These are phyloP conservation scores for Dryas alaskensis DNA, from an alignment of 306 rosid genomes.

Conservation along the genomic window DNA sequence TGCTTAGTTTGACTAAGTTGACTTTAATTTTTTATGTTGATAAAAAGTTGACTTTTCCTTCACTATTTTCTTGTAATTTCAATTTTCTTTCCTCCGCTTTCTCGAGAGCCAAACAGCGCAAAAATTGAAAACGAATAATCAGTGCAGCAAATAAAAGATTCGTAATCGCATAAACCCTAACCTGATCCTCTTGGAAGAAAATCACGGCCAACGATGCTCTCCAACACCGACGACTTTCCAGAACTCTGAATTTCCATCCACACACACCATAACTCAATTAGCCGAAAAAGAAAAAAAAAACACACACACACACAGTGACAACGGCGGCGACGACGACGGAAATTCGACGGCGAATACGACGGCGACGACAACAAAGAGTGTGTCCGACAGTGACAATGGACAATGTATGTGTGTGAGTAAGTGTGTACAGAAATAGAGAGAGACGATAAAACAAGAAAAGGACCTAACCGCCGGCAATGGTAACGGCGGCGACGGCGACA, in stretches of 20 bases:
- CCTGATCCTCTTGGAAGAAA: constrained; percentile 93
- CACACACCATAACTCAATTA: background rate
- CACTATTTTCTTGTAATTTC: background rate
- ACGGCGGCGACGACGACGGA: background rate
- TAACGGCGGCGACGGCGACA: no score
- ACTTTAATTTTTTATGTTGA: background rate
- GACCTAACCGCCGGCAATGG: no score
- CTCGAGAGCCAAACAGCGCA: constrained; percentile 21
- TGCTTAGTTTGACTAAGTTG: constrained; percentile 16
- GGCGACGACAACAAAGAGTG: no score
- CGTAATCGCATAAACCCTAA: constrained; percentile 7
- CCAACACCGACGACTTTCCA: constrained; percentile 77
- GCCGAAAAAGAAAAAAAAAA: background rate
- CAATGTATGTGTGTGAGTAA: no score
- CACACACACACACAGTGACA: background rate
- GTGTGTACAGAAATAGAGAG: no score
- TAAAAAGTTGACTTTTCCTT: background rate
- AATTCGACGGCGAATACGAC: no score
- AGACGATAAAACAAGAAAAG: no score
- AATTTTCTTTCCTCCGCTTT: constrained; percentile 12
- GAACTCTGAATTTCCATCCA: constrained; percentile 56
- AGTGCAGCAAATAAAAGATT: background rate
- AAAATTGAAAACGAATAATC: background rate
- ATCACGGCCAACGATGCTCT: constrained; percentile 85
- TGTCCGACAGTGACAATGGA: no score